phyloP scores from a whole-genome alignment of 2,329 filamentous ascomycete species.

The Claviceps humidiphila region DNA sequence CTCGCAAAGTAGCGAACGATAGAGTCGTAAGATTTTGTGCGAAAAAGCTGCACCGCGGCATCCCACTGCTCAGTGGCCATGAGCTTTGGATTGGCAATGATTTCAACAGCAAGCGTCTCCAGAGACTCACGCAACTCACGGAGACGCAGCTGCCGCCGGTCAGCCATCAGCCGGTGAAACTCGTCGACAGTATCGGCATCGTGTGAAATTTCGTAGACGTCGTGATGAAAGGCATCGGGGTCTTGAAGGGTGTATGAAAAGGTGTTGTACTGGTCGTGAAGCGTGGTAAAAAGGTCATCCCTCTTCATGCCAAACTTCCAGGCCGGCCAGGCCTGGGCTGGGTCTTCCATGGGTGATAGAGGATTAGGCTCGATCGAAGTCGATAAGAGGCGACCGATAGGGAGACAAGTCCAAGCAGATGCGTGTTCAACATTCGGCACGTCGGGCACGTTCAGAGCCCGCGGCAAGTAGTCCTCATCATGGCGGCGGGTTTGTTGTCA shows the following conservation, averaged over 20 bases:
- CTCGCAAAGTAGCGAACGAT: slow-evolving; percentile 47
- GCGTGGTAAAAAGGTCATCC: slow-evolving; percentile 42
- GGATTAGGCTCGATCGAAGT: neutral
- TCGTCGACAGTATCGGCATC: slow-evolving; percentile 36
- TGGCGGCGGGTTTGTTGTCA: slow-evolving; percentile 6
- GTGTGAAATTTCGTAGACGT: slow-evolving; percentile 45
- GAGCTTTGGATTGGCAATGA: slow-evolving; percentile 45
- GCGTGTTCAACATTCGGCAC: slow-evolving; percentile 1
- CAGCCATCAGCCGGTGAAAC: slow-evolving; percentile 40
- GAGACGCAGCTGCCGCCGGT: slow-evolving; percentile 40
- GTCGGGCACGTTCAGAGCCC: slow-evolving; percentile 6
- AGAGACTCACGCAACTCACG: slow-evolving; percentile 41
- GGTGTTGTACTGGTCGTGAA: slow-evolving; percentile 49
- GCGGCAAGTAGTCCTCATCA: slow-evolving; percentile 7
- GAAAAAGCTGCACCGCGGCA: slow-evolving; percentile 44
- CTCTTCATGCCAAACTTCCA: slow-evolving; percentile 53
- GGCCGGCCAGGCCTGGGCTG: slow-evolving; percentile 39
- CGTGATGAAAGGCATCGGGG: slow-evolving; percentile 47
- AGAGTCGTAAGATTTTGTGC: slow-evolving; percentile 45
- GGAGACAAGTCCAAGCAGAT: slow-evolving; percentile 1
- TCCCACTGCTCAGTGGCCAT: slow-evolving; percentile 48
- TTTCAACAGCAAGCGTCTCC: slow-evolving; percentile 45
- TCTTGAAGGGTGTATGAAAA: slow-evolving; percentile 42
- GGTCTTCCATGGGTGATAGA: slow-evolving; percentile 36
- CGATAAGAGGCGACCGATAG: neutral